A percentile compares a stretch with the other conserved stretches of the same genome.
Conservation (phyloP, 2,329 filamentous ascomycete genomes). For the Hortaea sp. region DNA sequence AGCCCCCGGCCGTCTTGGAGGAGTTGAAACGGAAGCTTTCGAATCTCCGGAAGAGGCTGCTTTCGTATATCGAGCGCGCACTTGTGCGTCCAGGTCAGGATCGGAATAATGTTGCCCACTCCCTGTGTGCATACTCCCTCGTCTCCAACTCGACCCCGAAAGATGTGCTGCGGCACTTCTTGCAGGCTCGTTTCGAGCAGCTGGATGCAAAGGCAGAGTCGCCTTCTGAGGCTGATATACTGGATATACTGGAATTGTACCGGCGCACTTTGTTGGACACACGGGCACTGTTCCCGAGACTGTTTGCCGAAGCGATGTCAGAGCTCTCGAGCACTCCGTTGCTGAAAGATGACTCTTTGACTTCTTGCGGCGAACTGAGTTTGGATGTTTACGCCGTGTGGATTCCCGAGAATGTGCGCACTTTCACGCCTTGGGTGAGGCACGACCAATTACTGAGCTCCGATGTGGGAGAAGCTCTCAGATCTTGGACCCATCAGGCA, state of each 20-base stretch:
- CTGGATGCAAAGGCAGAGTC: constrained; percentile 54
- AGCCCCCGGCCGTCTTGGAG: constrained; percentile 46
- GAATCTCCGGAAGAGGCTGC: constrained; percentile 51
- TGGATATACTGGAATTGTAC: constrained; percentile 61
- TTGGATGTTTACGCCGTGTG: constrained; percentile 70
- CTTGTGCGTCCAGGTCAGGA: constrained; percentile 28
- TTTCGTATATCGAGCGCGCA: constrained; percentile 53
- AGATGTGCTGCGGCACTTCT: constrained; percentile 70
- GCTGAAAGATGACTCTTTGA: constrained; percentile 59
- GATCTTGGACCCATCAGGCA: constrained; percentile 63
- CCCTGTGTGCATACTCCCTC: constrained; percentile 72
- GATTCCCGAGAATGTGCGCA: constrained; percentile 72
- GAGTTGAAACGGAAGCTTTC: constrained; percentile 54
- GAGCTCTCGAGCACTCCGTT: constrained; percentile 61
- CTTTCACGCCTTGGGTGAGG: constrained; percentile 79
- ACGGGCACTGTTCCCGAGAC: constrained; percentile 62
- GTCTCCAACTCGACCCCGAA: constrained; percentile 68
- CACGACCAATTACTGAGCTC: constrained; percentile 54
- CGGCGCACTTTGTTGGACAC: constrained; percentile 68
- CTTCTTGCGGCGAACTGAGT: constrained; percentile 57
- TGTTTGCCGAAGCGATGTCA: constrained; percentile 58
- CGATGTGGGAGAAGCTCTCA: constrained; percentile 30
- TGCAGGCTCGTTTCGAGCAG: constrained; percentile 60
- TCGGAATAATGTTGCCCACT: constrained; percentile 51
- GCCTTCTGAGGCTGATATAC: constrained; percentile 42